Evolutionary conservation across 768 basidiomycete genomes (phyloP), one percentile per base, ranked within the genome.

Genomic region (Suillus plorans): DNA sequence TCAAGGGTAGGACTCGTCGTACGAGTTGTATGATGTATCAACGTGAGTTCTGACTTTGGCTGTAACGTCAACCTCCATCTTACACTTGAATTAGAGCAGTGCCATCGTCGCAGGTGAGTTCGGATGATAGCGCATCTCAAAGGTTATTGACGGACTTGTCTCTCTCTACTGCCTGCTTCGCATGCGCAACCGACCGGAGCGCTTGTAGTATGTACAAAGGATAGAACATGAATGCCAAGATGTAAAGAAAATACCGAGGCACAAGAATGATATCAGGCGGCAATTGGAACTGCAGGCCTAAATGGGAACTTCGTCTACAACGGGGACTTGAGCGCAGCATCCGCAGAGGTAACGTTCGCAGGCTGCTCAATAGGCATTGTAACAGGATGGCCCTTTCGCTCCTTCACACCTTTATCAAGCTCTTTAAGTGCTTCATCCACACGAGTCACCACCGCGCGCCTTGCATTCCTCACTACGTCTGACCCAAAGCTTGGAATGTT

Each of bases 401-500:
- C 44, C 74, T 79, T 67, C 28, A 88, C 80, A 41, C 79, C 77
- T 64, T 72, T 69, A 69, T 86, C 87, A 34, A 89, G 65, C 45
- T 79, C 79, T 66, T 82, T 82, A 53, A 91, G 71, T 41, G 85
- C 89, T 31, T 71, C 69, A 78, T 89, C 89, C 14, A 91, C 83
- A 57, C 69, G 70, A 20, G 68, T 71, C n/a, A 90, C 90, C 7
- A 86, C 78, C 47, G 80, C 80, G 76, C 86, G 89, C 68, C 90
- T 73, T 62, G 68, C 76, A 31, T 73, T 73, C 53, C 89, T 73
- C 53, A 92, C 77, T 10, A 72, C 78, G 31, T 78, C 78, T 66
- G 87, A 85, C 3, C 90, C 90, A 57, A 79, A 80, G 67, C 86
- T 88, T 41, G 86, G 82, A 36, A 92, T 79, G 1, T 79, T 81